These are phyloP conservation scores for Astragalus glycyphyllos DNA, from an alignment of 306 rosid species.

Conservation along the genomic window DNA sequence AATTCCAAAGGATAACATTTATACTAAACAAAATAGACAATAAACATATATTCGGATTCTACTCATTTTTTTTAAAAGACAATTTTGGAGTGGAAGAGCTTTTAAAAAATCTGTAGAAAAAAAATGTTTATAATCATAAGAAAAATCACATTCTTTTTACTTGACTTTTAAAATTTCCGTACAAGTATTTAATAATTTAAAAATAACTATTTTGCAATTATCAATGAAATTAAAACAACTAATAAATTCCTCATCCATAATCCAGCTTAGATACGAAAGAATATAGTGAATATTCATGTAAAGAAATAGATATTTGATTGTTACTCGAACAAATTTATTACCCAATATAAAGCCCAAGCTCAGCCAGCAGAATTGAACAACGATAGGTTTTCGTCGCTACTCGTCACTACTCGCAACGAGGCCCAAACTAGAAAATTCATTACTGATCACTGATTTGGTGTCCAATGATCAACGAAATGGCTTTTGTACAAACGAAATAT, in stretches of 20 bases:
- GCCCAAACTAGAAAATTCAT: background rate
- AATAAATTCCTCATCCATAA: background rate
- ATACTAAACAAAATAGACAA: no score
- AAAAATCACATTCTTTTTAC: no score
- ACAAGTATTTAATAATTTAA: no score
- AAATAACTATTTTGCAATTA: background rate
- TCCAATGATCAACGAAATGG: constrained; percentile 2
- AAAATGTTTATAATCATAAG: no score
- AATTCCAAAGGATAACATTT: no score
- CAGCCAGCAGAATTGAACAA: background rate
- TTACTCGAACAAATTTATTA: background rate
- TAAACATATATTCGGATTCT: no score
- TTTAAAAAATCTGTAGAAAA: no score
- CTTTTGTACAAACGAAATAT: constrained; percentile 42
- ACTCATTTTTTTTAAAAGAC: no score
- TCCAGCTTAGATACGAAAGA: background rate
- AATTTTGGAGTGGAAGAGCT: no score
- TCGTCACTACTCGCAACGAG: background rate
- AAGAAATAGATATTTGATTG: background rate
- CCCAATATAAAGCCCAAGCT: background rate
- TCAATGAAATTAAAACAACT: background rate
- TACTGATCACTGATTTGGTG: background rate
- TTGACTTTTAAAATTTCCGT: no score
- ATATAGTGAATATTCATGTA: background rate
- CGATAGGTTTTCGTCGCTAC: background rate